Percentiles rank a stretch among this genome's conserved stretches.
Evolutionary conservation across 768 basidiomycete genomes (phyloP).

Genomic region (Tricholoma furcatifolium): DNA sequence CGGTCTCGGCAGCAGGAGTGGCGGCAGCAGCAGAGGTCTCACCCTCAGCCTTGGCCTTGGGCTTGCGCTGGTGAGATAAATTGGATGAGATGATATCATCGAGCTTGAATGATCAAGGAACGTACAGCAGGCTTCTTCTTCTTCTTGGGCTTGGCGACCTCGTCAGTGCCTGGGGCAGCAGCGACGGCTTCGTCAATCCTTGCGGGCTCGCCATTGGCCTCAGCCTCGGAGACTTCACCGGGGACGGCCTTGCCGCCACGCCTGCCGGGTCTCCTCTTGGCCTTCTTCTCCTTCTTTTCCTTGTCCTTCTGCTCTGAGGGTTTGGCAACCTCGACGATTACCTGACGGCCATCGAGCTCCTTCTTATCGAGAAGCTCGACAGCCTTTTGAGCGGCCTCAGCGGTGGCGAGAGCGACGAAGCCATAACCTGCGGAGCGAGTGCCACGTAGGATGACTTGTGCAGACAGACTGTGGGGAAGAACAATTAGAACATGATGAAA

Average conservation of each 20-base stretch:
- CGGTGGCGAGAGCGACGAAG: constrained; percentile 81
- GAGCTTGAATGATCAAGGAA: constrained; percentile 17
- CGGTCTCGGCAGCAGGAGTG: constrained; percentile 27
- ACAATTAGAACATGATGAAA: constrained; percentile 15
- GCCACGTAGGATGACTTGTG: constrained; percentile 85
- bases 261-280: constrained; percentile 81
- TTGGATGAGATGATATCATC: constrained; percentile 21
- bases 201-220: constrained; percentile 77
- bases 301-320: constrained; percentile 85
- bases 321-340: constrained; percentile 93
- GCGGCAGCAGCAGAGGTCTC: constrained; percentile 37
- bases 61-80: constrained; percentile 49
- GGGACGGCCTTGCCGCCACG: constrained; percentile 85
- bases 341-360: constrained; percentile 85
- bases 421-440: constrained; percentile 88
- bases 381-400: constrained; percentile 83
- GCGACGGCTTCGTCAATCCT: constrained; percentile 52
- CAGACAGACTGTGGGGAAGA: constrained; percentile 57
- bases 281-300: constrained; percentile 75
- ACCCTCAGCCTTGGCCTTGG: constrained; percentile 47
- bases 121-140: constrained; percentile 69
- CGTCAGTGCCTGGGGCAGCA: constrained; percentile 54
- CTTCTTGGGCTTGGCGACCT: constrained; percentile 82
- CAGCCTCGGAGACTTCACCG: constrained; percentile 87
- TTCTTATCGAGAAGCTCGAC: constrained; percentile 83